phyloP scores from a whole-genome alignment of 2,329 filamentous ascomycete species.

The Pseudogymnoascus sp. region DNA sequence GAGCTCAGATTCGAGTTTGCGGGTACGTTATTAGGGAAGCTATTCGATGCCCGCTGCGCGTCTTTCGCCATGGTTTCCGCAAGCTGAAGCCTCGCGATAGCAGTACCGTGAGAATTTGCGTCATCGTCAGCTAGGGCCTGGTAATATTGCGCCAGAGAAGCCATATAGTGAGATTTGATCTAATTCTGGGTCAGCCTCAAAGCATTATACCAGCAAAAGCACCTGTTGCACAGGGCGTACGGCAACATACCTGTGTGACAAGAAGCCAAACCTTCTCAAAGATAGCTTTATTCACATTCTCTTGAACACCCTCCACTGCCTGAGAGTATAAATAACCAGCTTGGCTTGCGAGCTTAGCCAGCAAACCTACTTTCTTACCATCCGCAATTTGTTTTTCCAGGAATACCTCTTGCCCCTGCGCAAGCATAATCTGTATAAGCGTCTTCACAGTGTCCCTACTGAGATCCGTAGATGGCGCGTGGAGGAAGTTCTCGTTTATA shows the following conservation, averaged over 20 bases:
- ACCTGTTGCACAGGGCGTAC: not conserved
- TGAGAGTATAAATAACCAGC: constrained; percentile 81
- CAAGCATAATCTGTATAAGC: constrained; percentile 83
- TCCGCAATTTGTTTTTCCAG: constrained; percentile 92
- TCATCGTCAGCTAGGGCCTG: constrained; percentile 89
- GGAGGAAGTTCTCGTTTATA: constrained; percentile 98
- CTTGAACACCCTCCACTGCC: constrained; percentile 80
- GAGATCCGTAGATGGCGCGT: constrained; percentile 91
- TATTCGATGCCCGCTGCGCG: constrained; percentile 64
- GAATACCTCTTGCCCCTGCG: constrained; percentile 95
- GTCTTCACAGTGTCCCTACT: constrained; percentile 95
- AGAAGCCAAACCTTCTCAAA: constrained; percentile 93
- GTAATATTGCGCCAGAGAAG: constrained; percentile 84
- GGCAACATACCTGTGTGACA: constrained; percentile 62
- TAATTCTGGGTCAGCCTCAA: constrained; percentile 23
- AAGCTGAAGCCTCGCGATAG: constrained; percentile 72
- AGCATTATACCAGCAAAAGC: constrained; percentile 3
- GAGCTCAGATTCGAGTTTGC: constrained; percentile 74
- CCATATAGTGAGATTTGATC: constrained; percentile 74
- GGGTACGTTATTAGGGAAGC: constrained; percentile 72
- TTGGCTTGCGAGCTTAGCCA: constrained; percentile 90
- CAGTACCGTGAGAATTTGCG: constrained; percentile 74
- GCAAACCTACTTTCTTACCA: constrained; percentile 80
- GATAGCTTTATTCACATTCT: constrained; percentile 81
- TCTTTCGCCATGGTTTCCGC: constrained; percentile 73